Percentiles rank a stretch among this genome's conserved stretches.
Conservation (phyloP, 257 asterid species). For the Petrea volubilis region DNA sequence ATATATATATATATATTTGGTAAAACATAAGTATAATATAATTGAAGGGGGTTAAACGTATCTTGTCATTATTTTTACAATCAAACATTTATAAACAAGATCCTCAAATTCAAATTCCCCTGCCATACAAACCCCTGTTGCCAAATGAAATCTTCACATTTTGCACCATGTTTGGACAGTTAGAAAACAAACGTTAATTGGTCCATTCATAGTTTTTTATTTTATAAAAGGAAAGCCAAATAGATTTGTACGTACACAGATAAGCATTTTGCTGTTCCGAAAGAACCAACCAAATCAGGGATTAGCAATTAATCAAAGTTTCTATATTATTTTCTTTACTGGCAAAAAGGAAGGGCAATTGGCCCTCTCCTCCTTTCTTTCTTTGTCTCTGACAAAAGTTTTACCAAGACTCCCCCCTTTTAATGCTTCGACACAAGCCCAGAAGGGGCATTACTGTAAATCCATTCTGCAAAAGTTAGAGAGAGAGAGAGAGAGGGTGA, state of each 20-base stretch:
- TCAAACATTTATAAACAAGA: not conserved
- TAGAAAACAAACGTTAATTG: not conserved
- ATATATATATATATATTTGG: too few relatives aligned
- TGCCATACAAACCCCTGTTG: not conserved
- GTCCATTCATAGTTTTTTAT: not conserved
- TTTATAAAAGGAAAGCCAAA: not conserved
- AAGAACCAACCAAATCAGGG: not conserved
- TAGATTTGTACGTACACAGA: not conserved
- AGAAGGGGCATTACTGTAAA: slow-evolving; percentile 18
- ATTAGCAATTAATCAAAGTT: not conserved
- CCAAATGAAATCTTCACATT: not conserved
- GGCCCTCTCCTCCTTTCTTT: not conserved
- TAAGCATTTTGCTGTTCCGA: not conserved
- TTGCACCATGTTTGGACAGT: not conserved
- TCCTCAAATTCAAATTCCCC: not conserved
- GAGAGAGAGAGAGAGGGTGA: slow-evolving; percentile 9
- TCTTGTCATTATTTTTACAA: too few relatives aligned
- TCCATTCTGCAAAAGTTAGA: not conserved
- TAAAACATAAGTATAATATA: too few relatives aligned
- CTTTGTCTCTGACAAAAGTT: slow-evolving; percentile 32
- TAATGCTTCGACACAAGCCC: slow-evolving; percentile 17
- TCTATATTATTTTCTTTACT: not conserved
- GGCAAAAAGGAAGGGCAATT: slow-evolving; percentile 14
- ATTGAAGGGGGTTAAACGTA: too few relatives aligned
- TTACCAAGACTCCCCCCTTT: not conserved